Evolutionary conservation across 1,139 yeast genomes (phyloP).

Genomic region (Magnusiomyces starmeri): DNA sequence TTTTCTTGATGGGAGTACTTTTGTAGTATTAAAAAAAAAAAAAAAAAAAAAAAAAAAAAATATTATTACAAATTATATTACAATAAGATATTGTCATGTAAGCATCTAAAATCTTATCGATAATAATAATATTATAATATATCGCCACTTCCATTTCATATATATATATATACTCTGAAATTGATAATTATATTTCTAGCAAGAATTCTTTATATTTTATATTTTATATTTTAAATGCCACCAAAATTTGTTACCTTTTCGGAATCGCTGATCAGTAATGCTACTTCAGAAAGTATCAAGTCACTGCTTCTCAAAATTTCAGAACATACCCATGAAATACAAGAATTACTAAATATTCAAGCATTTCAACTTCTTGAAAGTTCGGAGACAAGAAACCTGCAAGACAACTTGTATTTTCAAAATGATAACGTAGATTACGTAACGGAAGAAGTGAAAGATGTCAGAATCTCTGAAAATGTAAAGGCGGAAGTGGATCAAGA

Average conservation of each 20-base stretch:
- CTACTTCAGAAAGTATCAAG: not conserved
- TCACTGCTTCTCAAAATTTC: not conserved
- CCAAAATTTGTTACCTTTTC: not conserved
- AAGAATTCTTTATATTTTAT: too few species aligned
- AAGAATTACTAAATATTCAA: slow-evolving; percentile 2
- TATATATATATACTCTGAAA: too few species aligned
- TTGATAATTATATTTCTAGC: too few species aligned
- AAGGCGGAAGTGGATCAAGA: too few species aligned
- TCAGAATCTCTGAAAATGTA: not conserved
- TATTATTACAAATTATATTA: not conserved
- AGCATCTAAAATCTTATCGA: too few species aligned
- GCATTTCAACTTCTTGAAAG: not conserved
- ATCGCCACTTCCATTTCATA: too few species aligned
- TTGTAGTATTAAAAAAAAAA: not conserved
- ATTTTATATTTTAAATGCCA: not conserved
- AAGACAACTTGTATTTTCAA: too few species aligned
- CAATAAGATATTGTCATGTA: not conserved
- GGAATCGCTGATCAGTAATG: not conserved
- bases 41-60: not conserved
- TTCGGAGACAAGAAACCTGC: not conserved
- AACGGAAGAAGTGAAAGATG: too few species aligned
- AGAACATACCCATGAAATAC: slow-evolving; percentile 1
- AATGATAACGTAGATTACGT: too few species aligned
- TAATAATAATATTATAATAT: too few species aligned
- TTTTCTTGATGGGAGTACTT: not conserved